phyloP scores from a whole-genome alignment of 2,329 filamentous ascomycete genomes.

The Colletotrichum truncatum region DNA sequence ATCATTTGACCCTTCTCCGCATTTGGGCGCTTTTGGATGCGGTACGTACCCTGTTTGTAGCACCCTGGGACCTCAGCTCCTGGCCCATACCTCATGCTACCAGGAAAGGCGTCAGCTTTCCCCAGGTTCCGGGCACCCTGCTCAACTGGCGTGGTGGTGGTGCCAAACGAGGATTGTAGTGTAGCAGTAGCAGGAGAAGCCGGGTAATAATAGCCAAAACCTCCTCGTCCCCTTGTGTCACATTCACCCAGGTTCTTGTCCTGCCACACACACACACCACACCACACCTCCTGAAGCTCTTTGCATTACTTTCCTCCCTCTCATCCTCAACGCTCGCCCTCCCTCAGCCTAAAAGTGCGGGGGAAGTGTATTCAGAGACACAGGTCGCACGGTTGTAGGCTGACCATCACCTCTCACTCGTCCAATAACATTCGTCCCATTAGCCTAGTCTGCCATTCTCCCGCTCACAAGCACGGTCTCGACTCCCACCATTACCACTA shows the following conservation, averaged over 20 bases:
- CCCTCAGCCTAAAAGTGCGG: constrained; percentile 17
- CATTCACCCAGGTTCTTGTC: constrained; percentile 18
- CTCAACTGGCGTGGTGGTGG: constrained; percentile 19
- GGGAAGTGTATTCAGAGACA: constrained; percentile 22
- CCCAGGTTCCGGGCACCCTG: constrained; percentile 24
- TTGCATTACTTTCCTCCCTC: constrained; percentile 3
- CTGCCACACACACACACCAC: constrained; percentile 17
- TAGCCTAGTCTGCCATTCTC: constrained; percentile 8
- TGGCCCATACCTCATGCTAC: background rate
- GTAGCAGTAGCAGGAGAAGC: constrained; percentile 2
- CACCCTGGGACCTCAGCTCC: constrained; percentile 17
- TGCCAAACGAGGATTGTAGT: constrained; percentile 18
- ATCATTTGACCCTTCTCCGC: constrained; percentile 31
- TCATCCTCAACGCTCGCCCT: background rate
- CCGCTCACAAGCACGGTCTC: constrained; percentile 19
- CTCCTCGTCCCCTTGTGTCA: constrained; percentile 21
- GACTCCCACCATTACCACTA: constrained; percentile 8
- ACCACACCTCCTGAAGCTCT: constrained; percentile 27
- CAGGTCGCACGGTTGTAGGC: constrained; percentile 23
- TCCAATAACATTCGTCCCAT: constrained; percentile 29
- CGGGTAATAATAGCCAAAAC: constrained; percentile 1
- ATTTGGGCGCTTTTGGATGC: constrained; percentile 25
- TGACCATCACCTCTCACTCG: constrained; percentile 10
- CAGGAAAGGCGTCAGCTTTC: constrained; percentile 27
- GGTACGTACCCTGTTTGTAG: constrained; percentile 15